Percentiles rank a stretch among this genome's conserved stretches.
Conservation (phyloP, 352 stramenopile species). For the Achlya hypogyna region DNA sequence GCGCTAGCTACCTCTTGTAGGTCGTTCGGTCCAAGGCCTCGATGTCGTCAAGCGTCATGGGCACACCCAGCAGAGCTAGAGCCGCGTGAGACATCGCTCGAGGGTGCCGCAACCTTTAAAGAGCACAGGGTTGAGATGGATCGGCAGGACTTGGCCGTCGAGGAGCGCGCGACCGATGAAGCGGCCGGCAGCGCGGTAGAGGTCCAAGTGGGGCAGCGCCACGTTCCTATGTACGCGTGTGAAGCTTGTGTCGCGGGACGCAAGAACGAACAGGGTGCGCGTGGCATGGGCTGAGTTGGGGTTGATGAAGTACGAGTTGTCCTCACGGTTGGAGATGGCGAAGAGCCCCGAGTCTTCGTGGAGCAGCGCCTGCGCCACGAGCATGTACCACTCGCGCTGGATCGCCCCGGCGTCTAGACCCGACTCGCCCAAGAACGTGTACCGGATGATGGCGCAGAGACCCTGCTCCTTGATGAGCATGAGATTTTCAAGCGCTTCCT, state of each 20-base stretch:
- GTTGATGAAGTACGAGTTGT: slow-evolving; percentile 71
- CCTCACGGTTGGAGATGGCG: slow-evolving; percentile 63
- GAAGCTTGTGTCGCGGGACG: neutral
- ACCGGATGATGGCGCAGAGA: slow-evolving; percentile 70
- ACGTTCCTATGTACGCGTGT: neutral
- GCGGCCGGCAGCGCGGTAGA: slow-evolving; percentile 56
- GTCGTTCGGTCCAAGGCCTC: slow-evolving; percentile 70
- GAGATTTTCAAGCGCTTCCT: slow-evolving; percentile 76
- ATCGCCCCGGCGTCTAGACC: slow-evolving; percentile 70
- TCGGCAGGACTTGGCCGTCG: slow-evolving; percentile 76
- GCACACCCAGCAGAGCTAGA: slow-evolving; percentile 44
- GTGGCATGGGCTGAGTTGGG: slow-evolving; percentile 44
- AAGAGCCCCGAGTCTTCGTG: slow-evolving; percentile 70
- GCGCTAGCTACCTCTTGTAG: slow-evolving; percentile 44
- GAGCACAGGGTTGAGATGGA: slow-evolving; percentile 57
- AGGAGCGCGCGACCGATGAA: slow-evolving; percentile 61
- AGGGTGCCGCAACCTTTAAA: slow-evolving; percentile 40
- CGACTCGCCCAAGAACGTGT: slow-evolving; percentile 78
- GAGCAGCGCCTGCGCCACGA: slow-evolving; percentile 68
- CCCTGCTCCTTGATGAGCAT: slow-evolving; percentile 71
- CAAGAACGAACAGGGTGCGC: slow-evolving; percentile 36
- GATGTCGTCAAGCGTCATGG: slow-evolving; percentile 74
- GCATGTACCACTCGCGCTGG: slow-evolving; percentile 72
- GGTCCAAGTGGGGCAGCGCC: slow-evolving; percentile 29
- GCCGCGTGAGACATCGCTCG: no score